Percentiles rank a stretch among this genome's conserved stretches.
phyloP scores from a whole-genome alignment of 2,329 filamentous ascomycete species.

The Plectosphaerella sp. region DNA sequence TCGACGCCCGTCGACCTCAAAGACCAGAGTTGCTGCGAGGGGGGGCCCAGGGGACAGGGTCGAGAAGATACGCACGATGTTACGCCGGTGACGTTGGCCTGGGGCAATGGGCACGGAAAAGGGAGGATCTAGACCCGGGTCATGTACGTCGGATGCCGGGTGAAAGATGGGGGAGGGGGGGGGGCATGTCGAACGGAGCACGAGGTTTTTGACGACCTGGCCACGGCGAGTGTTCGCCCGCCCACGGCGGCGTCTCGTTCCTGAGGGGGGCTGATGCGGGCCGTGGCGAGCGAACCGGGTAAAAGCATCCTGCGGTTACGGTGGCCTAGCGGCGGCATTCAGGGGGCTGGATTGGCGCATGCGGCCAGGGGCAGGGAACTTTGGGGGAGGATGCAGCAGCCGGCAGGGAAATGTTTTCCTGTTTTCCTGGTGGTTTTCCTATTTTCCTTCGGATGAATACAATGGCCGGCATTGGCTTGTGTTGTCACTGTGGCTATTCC shows the following conservation, averaged over 20 bases:
- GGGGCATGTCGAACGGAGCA: background rate
- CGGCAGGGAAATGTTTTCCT: too few species aligned
- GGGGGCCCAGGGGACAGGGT: background rate
- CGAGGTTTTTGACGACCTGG: too few species aligned
- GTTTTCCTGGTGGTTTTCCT: too few species aligned
- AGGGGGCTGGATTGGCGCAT: background rate
- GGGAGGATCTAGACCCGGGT: background rate
- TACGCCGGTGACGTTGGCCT: background rate
- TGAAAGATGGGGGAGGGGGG: background rate
- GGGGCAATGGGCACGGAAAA: too few species aligned
- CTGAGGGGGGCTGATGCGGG: background rate
- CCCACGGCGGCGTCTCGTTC: background rate
- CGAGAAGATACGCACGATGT: background rate
- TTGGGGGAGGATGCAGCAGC: too few species aligned
- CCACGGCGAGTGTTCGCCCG: too few species aligned
- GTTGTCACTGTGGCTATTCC: too few species aligned
- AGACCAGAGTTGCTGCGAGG: background rate
- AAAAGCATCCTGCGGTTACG: background rate
- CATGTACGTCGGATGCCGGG: background rate
- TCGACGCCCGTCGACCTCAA: conserved; percentile 1
- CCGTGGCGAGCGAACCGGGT: background rate
- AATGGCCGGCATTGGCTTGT: too few species aligned
- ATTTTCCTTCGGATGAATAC: too few species aligned
- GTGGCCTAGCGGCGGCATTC: conserved; percentile 2
- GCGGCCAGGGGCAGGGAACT: too few species aligned